Evolutionary conservation across 371 early-diverging fungal species (phyloP).

Genomic region (Umbelopsis sp.): DNA sequence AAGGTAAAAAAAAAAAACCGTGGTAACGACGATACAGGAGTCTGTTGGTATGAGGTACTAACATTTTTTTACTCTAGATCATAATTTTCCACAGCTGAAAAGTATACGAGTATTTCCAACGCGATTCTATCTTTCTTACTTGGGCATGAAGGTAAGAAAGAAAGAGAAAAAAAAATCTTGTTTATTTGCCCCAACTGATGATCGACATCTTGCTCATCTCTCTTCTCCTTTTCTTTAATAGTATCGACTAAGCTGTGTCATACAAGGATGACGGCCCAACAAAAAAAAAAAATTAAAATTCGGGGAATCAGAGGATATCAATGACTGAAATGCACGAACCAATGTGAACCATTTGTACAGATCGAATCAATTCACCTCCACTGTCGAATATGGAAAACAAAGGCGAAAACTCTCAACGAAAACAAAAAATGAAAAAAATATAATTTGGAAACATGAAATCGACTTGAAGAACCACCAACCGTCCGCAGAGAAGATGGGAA

Average conservation of each 20-base stretch:
- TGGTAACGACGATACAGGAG: background rate
- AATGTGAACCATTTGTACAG: too few species aligned
- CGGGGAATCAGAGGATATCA: background rate
- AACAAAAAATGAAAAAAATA: too few species aligned
- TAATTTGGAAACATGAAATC: too few species aligned
- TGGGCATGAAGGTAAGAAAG: constrained; percentile 44
- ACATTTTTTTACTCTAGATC: constrained; percentile 26
- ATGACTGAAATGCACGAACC: background rate
- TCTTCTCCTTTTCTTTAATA: background rate
- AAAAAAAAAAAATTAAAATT: too few species aligned
- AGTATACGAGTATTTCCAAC: constrained; percentile 56
- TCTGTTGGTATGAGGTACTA: too few species aligned
- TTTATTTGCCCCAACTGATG: background rate
- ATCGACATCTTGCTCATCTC: background rate
- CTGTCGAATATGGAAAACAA: too few species aligned
- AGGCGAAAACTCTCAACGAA: too few species aligned
- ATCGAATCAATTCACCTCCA: too few species aligned
- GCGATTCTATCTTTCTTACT: constrained; percentile 52
- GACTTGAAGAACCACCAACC: too few species aligned
- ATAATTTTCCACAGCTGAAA: constrained; percentile 51
- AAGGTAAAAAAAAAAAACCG: constrained; percentile 29
- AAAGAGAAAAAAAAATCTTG: background rate
- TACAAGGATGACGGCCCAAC: constrained; percentile 38
- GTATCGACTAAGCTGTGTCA: constrained; percentile 51
- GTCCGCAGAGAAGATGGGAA: too few species aligned